These are phyloP conservation scores for Mucor sp. DNA, from an alignment of 371 early-diverging fungal species.

Conservation along the genomic window DNA sequence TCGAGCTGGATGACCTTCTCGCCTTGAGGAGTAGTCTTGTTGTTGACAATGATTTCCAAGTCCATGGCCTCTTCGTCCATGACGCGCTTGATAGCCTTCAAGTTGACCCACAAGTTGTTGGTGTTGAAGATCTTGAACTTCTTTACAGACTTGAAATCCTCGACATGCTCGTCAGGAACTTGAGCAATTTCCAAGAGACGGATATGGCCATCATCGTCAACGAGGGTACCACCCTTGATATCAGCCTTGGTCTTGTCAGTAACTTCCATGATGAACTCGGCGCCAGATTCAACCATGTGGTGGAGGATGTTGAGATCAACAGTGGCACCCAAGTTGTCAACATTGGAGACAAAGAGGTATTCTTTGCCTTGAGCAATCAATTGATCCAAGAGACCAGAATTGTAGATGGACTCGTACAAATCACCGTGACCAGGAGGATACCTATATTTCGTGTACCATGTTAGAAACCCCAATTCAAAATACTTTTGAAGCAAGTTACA, in stretches of 20 bases:
- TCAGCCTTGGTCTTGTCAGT: conserved; percentile 99
- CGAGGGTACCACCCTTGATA: conserved; percentile 99
- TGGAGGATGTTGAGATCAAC: conserved; percentile 95
- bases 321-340: conserved; percentile 99
- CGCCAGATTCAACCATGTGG: conserved; percentile 86
- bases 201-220: conserved; percentile 96
- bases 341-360: conserved; percentile 98
- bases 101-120: conserved; percentile 98
- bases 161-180: conserved; percentile 96
- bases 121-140: conserved; percentile 99
- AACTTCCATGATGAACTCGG: conserved; percentile 99
- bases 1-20: conserved; percentile 99
- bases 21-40: conserved; percentile 87
- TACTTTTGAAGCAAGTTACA: neutral
- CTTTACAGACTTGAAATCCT: conserved; percentile 99
- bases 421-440: conserved; percentile 99
- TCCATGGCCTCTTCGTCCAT: conserved; percentile 82
- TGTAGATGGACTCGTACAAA: conserved; percentile 92
- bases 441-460: conserved; percentile 36
- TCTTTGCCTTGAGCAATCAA: conserved; percentile 97
- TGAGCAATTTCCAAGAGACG: conserved; percentile 99
- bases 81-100: conserved; percentile 95
- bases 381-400: conserved; percentile 96
- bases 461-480: conserved; percentile 1
- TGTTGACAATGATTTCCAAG: conserved; percentile 98